A percentile compares a stretch with the other conserved stretches of the same genome.
Conservation (phyloP, 352 stramenopile genomes). For the Phytophthora cryptogea region DNA sequence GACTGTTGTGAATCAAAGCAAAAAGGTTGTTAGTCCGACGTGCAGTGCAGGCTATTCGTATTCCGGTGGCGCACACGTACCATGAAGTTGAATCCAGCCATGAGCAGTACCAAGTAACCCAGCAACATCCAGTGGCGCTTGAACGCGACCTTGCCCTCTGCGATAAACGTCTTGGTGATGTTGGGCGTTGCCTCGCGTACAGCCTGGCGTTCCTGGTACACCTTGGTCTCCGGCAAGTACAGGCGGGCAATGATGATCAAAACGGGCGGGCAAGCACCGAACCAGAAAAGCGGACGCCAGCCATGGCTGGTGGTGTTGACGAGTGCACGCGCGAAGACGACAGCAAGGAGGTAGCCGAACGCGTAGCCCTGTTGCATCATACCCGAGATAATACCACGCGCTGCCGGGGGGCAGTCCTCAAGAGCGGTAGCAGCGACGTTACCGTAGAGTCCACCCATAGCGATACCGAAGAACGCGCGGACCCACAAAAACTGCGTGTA, state of each 20-base stretch:
- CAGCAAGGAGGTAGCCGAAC: conserved; percentile 45
- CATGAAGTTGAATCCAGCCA: conserved; percentile 58
- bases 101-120: conserved; percentile 48
- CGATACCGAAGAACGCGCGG: conserved; percentile 41
- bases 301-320: conserved; percentile 46
- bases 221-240: conserved; percentile 40
- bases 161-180: conserved; percentile 37
- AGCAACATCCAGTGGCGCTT: conserved; percentile 49
- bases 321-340: conserved; percentile 38
- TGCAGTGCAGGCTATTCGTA: not conserved
- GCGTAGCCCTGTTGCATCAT: conserved; percentile 59
- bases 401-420: conserved; percentile 37
- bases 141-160: conserved; percentile 46
- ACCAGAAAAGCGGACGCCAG: conserved; percentile 54
- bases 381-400: conserved; percentile 48
- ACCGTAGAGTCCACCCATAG: conserved; percentile 51
- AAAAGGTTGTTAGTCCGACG: conserved; percentile 1
- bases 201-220: conserved; percentile 35
- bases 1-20: conserved; percentile 20
- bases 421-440: conserved; percentile 47
- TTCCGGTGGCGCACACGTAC: conserved; percentile 14
- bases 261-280: conserved; percentile 44
- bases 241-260: conserved; percentile 53
- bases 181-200: conserved; percentile 32
- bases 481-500: conserved; percentile 45